phyloP scores from a whole-genome alignment of 805 yeast species.

The Pichia kluyveri region DNA sequence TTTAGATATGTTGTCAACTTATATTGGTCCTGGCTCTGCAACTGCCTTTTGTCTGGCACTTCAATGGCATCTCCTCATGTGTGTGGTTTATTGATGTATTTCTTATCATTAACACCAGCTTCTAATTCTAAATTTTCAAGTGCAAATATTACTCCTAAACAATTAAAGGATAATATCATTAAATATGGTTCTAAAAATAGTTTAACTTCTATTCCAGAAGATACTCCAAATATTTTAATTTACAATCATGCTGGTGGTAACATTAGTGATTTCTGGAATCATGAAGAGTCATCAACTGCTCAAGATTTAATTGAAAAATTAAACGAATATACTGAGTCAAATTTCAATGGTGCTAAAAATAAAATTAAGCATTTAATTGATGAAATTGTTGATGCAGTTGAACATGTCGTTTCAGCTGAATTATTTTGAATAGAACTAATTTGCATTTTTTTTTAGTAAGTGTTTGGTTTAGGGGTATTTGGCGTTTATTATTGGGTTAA shows the following conservation, averaged over 20 bases:
- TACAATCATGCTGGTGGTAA: conserved; percentile 78
- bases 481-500: background rate
- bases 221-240: conserved; percentile 69
- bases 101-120: conserved; percentile 76
- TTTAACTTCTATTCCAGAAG: conserved; percentile 56
- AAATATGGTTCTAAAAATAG: conserved; percentile 55
- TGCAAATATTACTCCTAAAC: conserved; percentile 55
- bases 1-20: conserved; percentile 75
- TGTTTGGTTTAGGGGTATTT: background rate
- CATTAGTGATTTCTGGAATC: conserved; percentile 54
- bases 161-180: conserved; percentile 67
- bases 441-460: background rate
- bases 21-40: conserved; percentile 66
- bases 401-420: conserved; percentile 1
- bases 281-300: background rate
- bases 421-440: background rate
- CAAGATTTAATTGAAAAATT: conserved; percentile 13
- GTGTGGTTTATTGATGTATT: conserved; percentile 85
- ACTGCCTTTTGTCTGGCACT: conserved; percentile 85
- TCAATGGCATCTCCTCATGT: conserved; percentile 99
- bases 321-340: conserved; percentile 13
- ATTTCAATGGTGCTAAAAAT: conserved; percentile 14
- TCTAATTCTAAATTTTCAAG: conserved; percentile 55
- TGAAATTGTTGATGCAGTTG: conserved; percentile 15
- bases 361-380: conserved; percentile 15